Evolutionary conservation across 768 basidiomycete species (phyloP), one percentile per base, ranked within the genome.

Genomic region (Agrocybe pediades): DNA sequence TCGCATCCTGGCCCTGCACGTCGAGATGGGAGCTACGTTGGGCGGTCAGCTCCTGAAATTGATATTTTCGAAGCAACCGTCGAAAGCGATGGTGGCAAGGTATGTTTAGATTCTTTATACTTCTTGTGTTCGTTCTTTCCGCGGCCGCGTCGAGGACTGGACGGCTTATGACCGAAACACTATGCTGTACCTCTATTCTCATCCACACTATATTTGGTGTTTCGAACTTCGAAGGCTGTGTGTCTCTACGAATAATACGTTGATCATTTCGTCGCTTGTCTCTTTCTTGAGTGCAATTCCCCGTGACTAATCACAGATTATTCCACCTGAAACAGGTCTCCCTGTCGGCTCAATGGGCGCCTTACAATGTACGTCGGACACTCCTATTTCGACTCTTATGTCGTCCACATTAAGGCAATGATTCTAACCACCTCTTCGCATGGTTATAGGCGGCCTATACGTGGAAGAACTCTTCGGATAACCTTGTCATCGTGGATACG

Each of bases 11-110:
- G 74, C 1, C 74, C 74, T 6, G 61, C 71, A 23, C 56, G 67
- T n/a, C 20, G 60, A 2, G 76, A 85, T 55, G 85, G 85, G 2
- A 69, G 72, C 0, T 86, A 80, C 55, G 78, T 81, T 0, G 86
- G 86, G 9, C 68, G 86, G 15, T 69, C 80, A 2, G 83, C 86
- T 1, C 86, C 86, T 3, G 86, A 88, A 64, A 86, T 88, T 49
- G 87, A 89, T 65, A 69, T 88, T 49, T 78, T 87, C 50, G 86
- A 88, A 65, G 84, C 86, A 9, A 66, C 67, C 19, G 65, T 75
- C 9, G 57, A 63, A 1, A 54, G 58, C 16, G 64, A 63, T 9
- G 53, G 62, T 8, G 73, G 72, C 25, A 58, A 64, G 55, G 64
- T 67, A 17, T 27, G 54, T 49, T 3, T 29, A 33, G 1, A 36